A percentile compares a stretch with the other conserved stretches of the same genome.
phyloP scores from a whole-genome alignment of 108 stramenopile genomes.

The Chaetoceros tenuissimus region DNA sequence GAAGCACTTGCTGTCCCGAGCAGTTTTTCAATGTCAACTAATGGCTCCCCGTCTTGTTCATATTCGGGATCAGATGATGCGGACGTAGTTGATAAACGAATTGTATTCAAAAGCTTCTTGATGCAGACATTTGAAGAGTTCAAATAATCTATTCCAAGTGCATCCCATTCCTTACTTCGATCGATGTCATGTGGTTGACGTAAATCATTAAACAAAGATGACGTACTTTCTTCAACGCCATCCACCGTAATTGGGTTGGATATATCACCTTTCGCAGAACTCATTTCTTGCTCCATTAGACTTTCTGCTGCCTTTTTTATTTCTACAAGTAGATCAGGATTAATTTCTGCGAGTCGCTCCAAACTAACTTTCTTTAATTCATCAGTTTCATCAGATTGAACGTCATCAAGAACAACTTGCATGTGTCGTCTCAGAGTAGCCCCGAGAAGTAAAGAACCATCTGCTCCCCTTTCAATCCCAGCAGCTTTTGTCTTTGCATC shows the following conservation, averaged over 20 bases:
- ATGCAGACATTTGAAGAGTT: conserved; percentile 48
- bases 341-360: conserved; percentile 75
- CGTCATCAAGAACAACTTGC: conserved; percentile 73
- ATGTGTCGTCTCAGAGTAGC: conserved; percentile 52
- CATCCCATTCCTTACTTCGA: conserved; percentile 52
- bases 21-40: conserved; percentile 21
- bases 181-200: conserved; percentile 22
- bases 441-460: conserved; percentile 46
- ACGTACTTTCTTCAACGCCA: neutral
- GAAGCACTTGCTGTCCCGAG: conserved; percentile 33
- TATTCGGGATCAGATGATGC: conserved; percentile 29
- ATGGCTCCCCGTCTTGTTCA: neutral
- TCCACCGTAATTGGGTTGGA: conserved; percentile 1
- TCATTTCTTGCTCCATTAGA: conserved; percentile 25
- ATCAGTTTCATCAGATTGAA: conserved; percentile 55
- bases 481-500: conserved; percentile 17
- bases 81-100: conserved; percentile 29
- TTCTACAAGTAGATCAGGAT: conserved; percentile 56
- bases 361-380: conserved; percentile 80
- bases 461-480: conserved; percentile 34
- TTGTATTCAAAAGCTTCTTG: conserved; percentile 35
- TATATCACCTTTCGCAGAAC: neutral
- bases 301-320: conserved; percentile 63
- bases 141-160: conserved; percentile 42
- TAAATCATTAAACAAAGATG: conserved; percentile 31